Evolutionary conservation across 768 basidiomycete genomes (phyloP).

Genomic region (Amanita thiersii): DNA sequence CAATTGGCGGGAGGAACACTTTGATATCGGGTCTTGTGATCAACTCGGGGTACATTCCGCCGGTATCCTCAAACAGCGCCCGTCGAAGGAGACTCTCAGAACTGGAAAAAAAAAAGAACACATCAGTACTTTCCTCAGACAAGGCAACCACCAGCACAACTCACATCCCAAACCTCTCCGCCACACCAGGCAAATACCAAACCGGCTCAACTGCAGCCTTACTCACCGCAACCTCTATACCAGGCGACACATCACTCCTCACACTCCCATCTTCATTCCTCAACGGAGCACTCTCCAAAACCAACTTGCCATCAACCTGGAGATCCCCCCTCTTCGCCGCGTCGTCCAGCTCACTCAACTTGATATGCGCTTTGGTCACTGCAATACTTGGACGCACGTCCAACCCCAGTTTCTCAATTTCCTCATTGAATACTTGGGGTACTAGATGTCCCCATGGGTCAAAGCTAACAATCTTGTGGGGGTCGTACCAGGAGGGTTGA

Average conservation of each 20-base stretch:
- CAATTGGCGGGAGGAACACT: constrained; percentile 93
- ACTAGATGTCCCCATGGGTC: constrained; percentile 93
- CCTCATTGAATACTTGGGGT: constrained; percentile 57
- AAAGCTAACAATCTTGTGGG: constrained; percentile 79
- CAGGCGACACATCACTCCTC: constrained; percentile 46
- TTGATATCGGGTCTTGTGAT: constrained; percentile 95
- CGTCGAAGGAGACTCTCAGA: constrained; percentile 80
- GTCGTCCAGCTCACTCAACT: constrained; percentile 89
- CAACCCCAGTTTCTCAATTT: constrained; percentile 56
- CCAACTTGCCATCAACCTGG: constrained; percentile 73
- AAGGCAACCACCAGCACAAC: constrained; percentile 19
- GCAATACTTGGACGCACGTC: constrained; percentile 92
- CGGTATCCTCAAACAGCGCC: constrained; percentile 94
- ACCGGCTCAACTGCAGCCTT: constrained; percentile 97
- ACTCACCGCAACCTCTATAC: constrained; percentile 81
- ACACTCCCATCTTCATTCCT: constrained; percentile 54
- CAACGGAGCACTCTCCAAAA: constrained; percentile 59
- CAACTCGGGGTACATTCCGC: constrained; percentile 93
- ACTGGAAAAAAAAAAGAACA: constrained; percentile 26
- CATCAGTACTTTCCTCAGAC: constrained; percentile 1
- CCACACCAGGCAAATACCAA: constrained; percentile 92
- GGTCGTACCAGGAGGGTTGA: constrained; percentile 70
- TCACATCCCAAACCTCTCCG: constrained; percentile 88
- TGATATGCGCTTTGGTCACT: constrained; percentile 89
- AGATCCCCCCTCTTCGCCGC: constrained; percentile 66